These are phyloP conservation scores for Calonectria leucothoes DNA, from an alignment of 2,329 filamentous ascomycete genomes.

Conservation along the genomic window DNA sequence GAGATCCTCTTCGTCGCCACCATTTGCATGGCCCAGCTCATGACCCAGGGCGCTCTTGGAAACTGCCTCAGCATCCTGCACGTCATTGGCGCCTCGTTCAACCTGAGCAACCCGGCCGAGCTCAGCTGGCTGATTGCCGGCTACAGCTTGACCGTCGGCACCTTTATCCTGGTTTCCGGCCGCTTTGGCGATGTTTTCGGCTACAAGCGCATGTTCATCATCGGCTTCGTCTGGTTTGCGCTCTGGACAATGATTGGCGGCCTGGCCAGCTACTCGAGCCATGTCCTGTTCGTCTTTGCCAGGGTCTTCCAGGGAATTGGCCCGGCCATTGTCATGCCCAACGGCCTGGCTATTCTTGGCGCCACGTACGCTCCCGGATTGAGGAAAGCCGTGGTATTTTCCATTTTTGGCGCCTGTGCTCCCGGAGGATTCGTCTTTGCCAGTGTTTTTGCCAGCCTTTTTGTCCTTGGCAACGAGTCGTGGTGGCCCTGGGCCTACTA, in stretches of 20 bases:
- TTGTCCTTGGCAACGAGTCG: constrained; percentile 47
- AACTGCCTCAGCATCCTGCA: constrained; percentile 40
- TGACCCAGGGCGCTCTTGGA: constrained; percentile 38
- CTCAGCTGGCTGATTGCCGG: constrained; percentile 60
- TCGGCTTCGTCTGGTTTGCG: constrained; percentile 66
- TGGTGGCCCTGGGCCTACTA: constrained; percentile 65
- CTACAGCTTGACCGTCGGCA: constrained; percentile 36
- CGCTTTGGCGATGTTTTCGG: constrained; percentile 69
- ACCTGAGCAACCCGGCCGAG: constrained; percentile 33
- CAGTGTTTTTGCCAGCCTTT: constrained; percentile 52
- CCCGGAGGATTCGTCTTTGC: constrained; percentile 59
- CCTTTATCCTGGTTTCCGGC: constrained; percentile 68
- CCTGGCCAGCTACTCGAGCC: constrained; percentile 50
- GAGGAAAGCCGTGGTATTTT: constrained; percentile 71
- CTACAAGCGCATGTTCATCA: constrained; percentile 64
- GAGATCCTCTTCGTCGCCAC: constrained; percentile 34
- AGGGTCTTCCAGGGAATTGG: constrained; percentile 71
- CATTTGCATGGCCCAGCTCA: constrained; percentile 41
- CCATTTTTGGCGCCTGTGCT: constrained; percentile 58
- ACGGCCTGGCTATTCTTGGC: constrained; percentile 72
- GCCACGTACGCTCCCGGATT: constrained; percentile 66
- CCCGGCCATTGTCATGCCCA: constrained; percentile 72
- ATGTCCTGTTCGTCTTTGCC: constrained; percentile 61
- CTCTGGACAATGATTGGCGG: constrained; percentile 64
- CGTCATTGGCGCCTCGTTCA: constrained; percentile 35